Base-by-base conservation (phyloP, 1,139 yeast genomes). In the Hansenula lynferdii region DNA sequence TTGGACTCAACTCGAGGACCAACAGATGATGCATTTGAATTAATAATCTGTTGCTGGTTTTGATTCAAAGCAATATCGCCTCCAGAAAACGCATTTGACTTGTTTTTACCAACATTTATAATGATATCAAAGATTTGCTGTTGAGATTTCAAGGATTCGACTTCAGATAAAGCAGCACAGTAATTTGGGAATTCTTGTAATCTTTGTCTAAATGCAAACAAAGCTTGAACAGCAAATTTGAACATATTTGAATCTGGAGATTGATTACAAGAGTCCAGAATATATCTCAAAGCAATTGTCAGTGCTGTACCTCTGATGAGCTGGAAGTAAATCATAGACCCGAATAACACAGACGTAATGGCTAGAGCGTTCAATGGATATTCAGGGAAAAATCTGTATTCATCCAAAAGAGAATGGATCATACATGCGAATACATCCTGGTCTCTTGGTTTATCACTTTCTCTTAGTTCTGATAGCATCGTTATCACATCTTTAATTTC, bases 351-450 rank as follows among this genome's bases (percentile, higher is more conserved):
- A 2, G 97, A 92, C 0, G 98, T 92, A 0, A 96, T 85, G 0
- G 97, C 97, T 46, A 92, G 70, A 1, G 98, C 98, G 39, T 85
- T 84, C 47, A 92, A 71, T 1, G 98, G 98, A 64, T 92, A 92
- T 56, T 90, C 97, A 7, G 96, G 85, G 68, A 92, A 92, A 57
- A 92, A 92, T 39, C 95, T 73, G 59, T 92, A 92, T 59, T 92
- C 98, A 54, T 94, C 97, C 44, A 92, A 75, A 35, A 92, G 72
- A 2, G 97, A 92, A 58, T 92, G 98, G 31, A 92, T 85, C 95
- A 92, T 92, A 59, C 97, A 92, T 0, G 97, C 96, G 66, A 92
- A 92, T n/a, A 90, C 82, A 58, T 92, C 98, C 61, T 92, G 97
- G 47, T 90, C 96, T 51, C 85, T 84, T 12, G 96, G 92, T 31